These are phyloP conservation scores for Cytospora chrysosperma DNA, from an alignment of 2,329 filamentous ascomycete genomes.

Conservation along the genomic window DNA sequence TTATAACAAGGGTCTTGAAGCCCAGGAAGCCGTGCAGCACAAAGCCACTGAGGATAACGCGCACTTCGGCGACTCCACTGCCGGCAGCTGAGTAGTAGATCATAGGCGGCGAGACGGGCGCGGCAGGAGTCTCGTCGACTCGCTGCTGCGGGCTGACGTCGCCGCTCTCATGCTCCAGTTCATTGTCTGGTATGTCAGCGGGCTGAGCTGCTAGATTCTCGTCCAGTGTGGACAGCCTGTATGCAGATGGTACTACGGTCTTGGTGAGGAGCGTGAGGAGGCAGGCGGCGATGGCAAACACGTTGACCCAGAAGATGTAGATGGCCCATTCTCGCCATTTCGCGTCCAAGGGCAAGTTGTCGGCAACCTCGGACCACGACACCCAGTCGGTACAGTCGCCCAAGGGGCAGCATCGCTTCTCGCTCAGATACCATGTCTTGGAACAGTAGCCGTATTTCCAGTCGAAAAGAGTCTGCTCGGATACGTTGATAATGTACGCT, in stretches of 20 bases:
- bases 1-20: slow-evolving; percentile 80
- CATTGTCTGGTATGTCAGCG: slow-evolving; percentile 39
- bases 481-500: slow-evolving; percentile 86
- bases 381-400: slow-evolving; percentile 57
- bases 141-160: slow-evolving; percentile 44
- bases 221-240: slow-evolving; percentile 83
- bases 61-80: slow-evolving; percentile 94
- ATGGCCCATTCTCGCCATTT: slow-evolving; percentile 73
- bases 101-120: slow-evolving; percentile 62
- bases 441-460: slow-evolving; percentile 86
- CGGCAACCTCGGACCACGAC: slow-evolving; percentile 53
- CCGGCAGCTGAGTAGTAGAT: slow-evolving; percentile 95
- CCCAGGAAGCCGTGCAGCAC: slow-evolving; percentile 95
- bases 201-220: slow-evolving; percentile 80
- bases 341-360: slow-evolving; percentile 44
- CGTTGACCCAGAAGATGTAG: slow-evolving; percentile 71
- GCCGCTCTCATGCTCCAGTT: slow-evolving; percentile 43
- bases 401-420: slow-evolving; percentile 61
- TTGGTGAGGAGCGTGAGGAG: slow-evolving; percentile 85
- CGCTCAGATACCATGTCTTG: slow-evolving; percentile 68
- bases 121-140: slow-evolving; percentile 33
- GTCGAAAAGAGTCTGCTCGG: slow-evolving; percentile 83
- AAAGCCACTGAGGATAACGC: slow-evolving; percentile 96
- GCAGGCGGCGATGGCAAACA: slow-evolving; percentile 71
- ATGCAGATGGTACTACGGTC: slow-evolving; percentile 86